Percentiles rank a stretch among this genome's conserved stretches.
Conservation (phyloP, 179 eudicot species). For the Beta corolliflora region DNA sequence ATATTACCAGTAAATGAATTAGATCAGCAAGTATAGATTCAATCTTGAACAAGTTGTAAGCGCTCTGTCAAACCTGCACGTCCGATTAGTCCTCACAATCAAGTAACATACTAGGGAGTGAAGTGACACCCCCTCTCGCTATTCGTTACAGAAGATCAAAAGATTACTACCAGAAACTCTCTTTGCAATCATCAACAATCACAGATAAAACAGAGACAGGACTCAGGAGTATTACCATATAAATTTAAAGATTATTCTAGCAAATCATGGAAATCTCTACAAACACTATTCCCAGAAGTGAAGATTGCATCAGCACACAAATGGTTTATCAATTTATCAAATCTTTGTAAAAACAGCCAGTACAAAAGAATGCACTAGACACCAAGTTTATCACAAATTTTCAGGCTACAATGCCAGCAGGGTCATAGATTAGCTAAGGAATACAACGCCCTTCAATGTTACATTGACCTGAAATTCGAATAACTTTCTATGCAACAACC, state of each 20-base stretch:
- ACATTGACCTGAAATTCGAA: background rate
- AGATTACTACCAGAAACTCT: background rate
- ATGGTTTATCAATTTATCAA: background rate
- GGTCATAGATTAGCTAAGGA: background rate
- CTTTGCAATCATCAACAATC: background rate
- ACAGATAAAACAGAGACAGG: background rate
- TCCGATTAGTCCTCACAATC: background rate
- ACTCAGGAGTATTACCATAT: background rate
- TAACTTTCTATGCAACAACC: background rate
- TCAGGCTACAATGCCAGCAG: background rate
- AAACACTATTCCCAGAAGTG: no score
- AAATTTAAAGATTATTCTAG: background rate
- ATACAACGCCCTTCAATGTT: background rate
- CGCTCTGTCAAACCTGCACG: background rate
- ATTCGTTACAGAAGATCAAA: no score
- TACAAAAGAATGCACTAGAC: no score
- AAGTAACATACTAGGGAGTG: background rate
- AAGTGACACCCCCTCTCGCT: background rate
- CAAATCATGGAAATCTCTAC: no score
- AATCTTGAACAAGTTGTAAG: background rate
- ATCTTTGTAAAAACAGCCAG: no score
- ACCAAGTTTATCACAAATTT: background rate
- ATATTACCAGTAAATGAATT: background rate
- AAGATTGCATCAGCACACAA: background rate
- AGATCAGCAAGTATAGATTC: background rate